Evolutionary conservation across 495 filamentous ascomycete genomes (phyloP), one percentile per base, ranked within the genome.

Genomic region (Penicillium argentinense): DNA sequence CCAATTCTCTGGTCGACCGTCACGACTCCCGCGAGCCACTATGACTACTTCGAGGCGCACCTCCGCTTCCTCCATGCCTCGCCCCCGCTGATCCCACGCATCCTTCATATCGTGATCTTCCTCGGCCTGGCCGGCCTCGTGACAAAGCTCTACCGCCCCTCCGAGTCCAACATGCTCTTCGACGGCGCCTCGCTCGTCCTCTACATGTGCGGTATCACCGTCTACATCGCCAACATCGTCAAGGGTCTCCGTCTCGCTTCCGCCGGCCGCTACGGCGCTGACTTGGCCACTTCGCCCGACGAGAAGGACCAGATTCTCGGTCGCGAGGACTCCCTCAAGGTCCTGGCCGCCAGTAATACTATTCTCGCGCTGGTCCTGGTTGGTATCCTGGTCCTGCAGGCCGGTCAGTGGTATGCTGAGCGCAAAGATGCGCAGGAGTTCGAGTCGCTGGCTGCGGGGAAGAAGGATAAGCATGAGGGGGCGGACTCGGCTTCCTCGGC

Each of bases 381-480:
- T 0, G 93, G 93, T 3, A 88, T 98, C 21, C 57, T 98, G 49
- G 88, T 95, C 23, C 72, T 98, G 59, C 95, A 98, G 81, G 91
- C 89, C 6, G 93, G 95, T 9, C 92, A 97, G 77, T 98, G 93
- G 93, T 98, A 98, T 73, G 93, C 95, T 19, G 90, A 96, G 78
- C 73, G 84, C 51, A 96, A 93, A 80, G 90, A 97, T 66, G 73
- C 73, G 60, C 84, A 91, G 68, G 92, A 97, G 70, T 75, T 74
- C 51, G 84, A 80, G 63, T 71, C 72, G 53, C 73, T 87, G 45
- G 57, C 51, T n/a, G 72, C 26, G 26, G 47, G 78, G 32, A 68
- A 74, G 61, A 75, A 80, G 69, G 69, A 59, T 7, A 38, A 42
- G 14, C 12, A 29, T 26, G 47, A 38, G 16, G 24, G 19, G 13